Conservation (phyloP, 2,329 filamentous ascomycete genomes). For the Xylariales sp. region DNA sequence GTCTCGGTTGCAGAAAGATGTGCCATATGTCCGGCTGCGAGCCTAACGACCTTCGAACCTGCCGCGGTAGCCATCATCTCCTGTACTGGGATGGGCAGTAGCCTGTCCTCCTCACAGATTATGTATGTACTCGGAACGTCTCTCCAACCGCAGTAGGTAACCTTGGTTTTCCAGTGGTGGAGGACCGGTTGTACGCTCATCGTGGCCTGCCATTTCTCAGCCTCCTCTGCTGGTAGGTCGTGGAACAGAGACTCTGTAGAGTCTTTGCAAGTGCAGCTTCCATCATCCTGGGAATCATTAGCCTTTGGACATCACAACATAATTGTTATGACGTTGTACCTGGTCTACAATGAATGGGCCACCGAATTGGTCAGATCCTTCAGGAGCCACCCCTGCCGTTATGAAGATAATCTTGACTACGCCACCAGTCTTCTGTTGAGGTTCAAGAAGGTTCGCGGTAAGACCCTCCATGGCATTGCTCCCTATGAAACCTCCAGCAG, state of each 20-base stretch:
- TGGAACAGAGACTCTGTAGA: slow-evolving; percentile 2
- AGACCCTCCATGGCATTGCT: slow-evolving; percentile 16
- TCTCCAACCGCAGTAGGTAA: slow-evolving; percentile 7
- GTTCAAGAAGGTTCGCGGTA: slow-evolving; percentile 1
- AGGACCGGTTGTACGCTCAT: neutral
- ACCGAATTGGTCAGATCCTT: slow-evolving; percentile 10
- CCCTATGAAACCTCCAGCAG: slow-evolving; percentile 16
- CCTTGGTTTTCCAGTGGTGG: neutral
- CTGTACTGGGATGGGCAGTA: slow-evolving; percentile 2
- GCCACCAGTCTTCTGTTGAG: slow-evolving; percentile 11
- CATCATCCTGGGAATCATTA: neutral
- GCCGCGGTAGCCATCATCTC: slow-evolving; percentile 1
- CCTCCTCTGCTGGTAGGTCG: slow-evolving; percentile 3
- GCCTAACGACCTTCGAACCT: neutral
- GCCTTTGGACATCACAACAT: neutral
- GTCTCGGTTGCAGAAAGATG: too few species aligned
- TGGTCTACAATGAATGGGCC: slow-evolving; percentile 13
- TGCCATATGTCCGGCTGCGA: slow-evolving; percentile 1
- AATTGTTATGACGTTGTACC: slow-evolving; percentile 7
- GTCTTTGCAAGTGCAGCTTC: neutral
- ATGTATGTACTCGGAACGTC: slow-evolving; percentile 8
- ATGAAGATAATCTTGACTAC: slow-evolving; percentile 17
- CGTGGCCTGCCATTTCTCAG: slow-evolving; percentile 1
- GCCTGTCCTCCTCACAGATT: slow-evolving; percentile 3
- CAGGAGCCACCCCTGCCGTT: slow-evolving; percentile 11